Evolutionary conservation across 352 stramenopile species (phyloP).

Genomic region (Globisporangium lucens): DNA sequence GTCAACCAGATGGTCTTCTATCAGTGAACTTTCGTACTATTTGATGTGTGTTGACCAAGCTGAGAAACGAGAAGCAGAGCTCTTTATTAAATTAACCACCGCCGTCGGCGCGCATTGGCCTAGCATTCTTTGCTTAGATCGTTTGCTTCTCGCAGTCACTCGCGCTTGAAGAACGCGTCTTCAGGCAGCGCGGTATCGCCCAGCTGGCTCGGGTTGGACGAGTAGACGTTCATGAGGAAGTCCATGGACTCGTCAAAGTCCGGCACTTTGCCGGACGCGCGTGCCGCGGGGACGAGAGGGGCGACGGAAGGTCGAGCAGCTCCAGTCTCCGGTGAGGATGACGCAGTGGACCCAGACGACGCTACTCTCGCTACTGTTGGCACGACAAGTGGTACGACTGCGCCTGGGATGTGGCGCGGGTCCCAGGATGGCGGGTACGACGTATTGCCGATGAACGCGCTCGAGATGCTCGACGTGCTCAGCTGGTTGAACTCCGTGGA

Average conservation of each 20-base stretch:
- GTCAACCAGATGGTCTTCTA: too few relatives aligned
- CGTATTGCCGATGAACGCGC: constrained; percentile 33
- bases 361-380: background rate
- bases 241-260: constrained; percentile 82
- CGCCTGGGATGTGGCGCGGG: constrained; percentile 6
- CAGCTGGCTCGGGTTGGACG: constrained; percentile 44
- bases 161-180: constrained; percentile 13
- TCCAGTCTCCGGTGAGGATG: background rate
- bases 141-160: background rate
- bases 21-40: too few relatives aligned
- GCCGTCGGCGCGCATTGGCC: background rate
- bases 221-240: constrained; percentile 78
- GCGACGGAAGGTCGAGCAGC: background rate
- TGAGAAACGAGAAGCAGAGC: background rate
- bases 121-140: background rate
- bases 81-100: background rate
- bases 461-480: constrained; percentile 38
- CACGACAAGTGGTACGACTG: background rate
- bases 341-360: background rate
- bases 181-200: constrained; percentile 11
- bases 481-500: constrained; percentile 39
- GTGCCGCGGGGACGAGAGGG: background rate
- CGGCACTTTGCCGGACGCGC: constrained; percentile 29
- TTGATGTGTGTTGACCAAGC: too few relatives aligned
- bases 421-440: constrained; percentile 34